Percentiles rank a stretch among this genome's conserved stretches.
phyloP scores from a whole-genome alignment of 106 monocot genomes.

The Allium sativum region DNA sequence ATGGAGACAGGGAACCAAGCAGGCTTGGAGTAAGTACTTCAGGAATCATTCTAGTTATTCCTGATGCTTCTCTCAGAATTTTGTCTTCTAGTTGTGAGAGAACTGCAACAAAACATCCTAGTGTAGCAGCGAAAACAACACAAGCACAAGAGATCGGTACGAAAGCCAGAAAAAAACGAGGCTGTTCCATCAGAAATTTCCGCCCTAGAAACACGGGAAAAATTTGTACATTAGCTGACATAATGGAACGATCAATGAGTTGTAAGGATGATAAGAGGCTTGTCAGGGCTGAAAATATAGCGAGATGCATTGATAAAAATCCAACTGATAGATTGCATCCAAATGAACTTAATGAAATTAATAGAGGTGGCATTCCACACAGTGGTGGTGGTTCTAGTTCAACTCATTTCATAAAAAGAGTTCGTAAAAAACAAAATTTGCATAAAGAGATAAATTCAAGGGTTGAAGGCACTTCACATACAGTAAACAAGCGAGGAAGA shows the following conservation, averaged over 20 bases:
- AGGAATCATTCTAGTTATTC: neutral
- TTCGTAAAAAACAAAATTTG: conserved; percentile 17
- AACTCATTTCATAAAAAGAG: conserved; percentile 31
- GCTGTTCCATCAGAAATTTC: neutral
- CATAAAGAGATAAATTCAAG: conserved; percentile 7
- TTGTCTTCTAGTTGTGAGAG: conserved; percentile 5
- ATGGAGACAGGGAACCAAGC: neutral
- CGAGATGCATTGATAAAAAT: conserved; percentile 1
- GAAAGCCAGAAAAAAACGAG: conserved; percentile 3
- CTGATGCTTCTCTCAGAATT: neutral
- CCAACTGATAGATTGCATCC: neutral
- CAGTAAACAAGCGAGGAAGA: conserved; percentile 6
- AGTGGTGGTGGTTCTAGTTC: conserved; percentile 29
- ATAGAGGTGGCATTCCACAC: conserved; percentile 6
- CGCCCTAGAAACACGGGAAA: conserved; percentile 27
- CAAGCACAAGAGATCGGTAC: neutral
- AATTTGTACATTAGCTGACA: conserved; percentile 43
- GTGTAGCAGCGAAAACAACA: conserved; percentile 1
- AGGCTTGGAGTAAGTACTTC: conserved; percentile 3
- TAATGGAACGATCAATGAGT: conserved; percentile 25
- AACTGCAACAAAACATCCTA: conserved; percentile 4
- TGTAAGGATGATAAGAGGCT: conserved; percentile 1
- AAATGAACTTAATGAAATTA: conserved; percentile 2
- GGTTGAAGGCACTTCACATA: neutral
- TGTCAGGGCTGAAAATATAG: conserved; percentile 4